Conservation (phyloP, 768 basidiomycete species). For the Leucocoprinus leucothites region DNA sequence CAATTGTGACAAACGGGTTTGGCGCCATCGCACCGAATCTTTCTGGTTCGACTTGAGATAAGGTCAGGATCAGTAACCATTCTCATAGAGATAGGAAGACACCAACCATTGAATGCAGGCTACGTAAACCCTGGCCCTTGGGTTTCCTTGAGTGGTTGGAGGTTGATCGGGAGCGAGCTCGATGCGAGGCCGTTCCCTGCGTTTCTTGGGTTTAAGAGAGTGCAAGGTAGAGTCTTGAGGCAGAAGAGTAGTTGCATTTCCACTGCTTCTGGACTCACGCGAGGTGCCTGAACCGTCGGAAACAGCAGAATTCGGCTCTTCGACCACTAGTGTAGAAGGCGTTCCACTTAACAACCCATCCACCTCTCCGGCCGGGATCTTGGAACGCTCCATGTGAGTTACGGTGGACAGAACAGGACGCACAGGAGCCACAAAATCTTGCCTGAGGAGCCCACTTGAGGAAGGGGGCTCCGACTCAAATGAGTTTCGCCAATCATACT, state of each 20-base stretch:
- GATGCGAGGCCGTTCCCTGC: constrained; percentile 57
- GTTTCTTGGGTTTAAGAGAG: constrained; percentile 33
- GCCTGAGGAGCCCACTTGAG: constrained; percentile 2
- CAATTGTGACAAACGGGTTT: constrained; percentile 79
- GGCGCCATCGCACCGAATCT: constrained; percentile 81
- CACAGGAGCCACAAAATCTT: not conserved
- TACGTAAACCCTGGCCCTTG: constrained; percentile 70
- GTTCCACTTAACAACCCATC: not conserved
- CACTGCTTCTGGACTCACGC: constrained; percentile 10
- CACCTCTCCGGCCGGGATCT: too few relatives aligned
- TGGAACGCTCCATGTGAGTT: too few relatives aligned
- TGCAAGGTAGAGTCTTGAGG: constrained; percentile 5
- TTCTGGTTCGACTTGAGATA: constrained; percentile 59
- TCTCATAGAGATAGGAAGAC: constrained; percentile 6
- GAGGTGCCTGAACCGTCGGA: not conserved
- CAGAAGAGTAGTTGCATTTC: not conserved
- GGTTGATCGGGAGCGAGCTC: constrained; percentile 75
- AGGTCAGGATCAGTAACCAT: constrained; percentile 6
- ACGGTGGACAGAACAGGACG: not conserved
- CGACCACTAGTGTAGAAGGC: not conserved
- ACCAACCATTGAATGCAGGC: constrained; percentile 76
- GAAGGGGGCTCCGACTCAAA: constrained; percentile 8
- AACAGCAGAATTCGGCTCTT: not conserved
- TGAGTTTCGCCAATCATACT: constrained; percentile 13
- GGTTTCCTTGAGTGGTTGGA: constrained; percentile 78